Evolutionary conservation across 345 rosid genomes (phyloP).

Genomic region (thale cress (Arabidopsis thaliana)): TAIR10.1 NC_003076.8:2809501-2810000

Average conservation of each 20-base stretch:
- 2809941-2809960: slow-evolving; percentile 7
- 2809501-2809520: slow-evolving; percentile 96
- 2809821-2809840: slow-evolving; percentile 21
- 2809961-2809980: slow-evolving; percentile 20
- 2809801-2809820: slow-evolving; percentile 24
- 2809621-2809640: slow-evolving; percentile 55
- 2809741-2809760: slow-evolving; percentile 99
- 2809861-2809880: slow-evolving; percentile 19
- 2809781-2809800: slow-evolving; percentile 93
- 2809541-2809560: slow-evolving; percentile 88
- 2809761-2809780: slow-evolving; percentile 93
- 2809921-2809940: slow-evolving; percentile 12
- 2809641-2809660: slow-evolving; percentile 99
- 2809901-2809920: slow-evolving; percentile 20
- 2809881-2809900: slow-evolving; percentile 16
- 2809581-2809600: slow-evolving; percentile 26
- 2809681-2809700: slow-evolving; percentile 98
- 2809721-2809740: slow-evolving; percentile 72
- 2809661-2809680: slow-evolving; percentile 99
- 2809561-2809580: slow-evolving; percentile 40
- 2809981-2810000: not conserved
- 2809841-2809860: slow-evolving; percentile 13
- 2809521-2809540: slow-evolving; percentile 98
- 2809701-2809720: slow-evolving; percentile 77
- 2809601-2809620: slow-evolving; percentile 13